These are phyloP conservation scores for Penicillium verhagenii DNA, from an alignment of 495 filamentous ascomycete genomes.

Conservation along the genomic window DNA sequence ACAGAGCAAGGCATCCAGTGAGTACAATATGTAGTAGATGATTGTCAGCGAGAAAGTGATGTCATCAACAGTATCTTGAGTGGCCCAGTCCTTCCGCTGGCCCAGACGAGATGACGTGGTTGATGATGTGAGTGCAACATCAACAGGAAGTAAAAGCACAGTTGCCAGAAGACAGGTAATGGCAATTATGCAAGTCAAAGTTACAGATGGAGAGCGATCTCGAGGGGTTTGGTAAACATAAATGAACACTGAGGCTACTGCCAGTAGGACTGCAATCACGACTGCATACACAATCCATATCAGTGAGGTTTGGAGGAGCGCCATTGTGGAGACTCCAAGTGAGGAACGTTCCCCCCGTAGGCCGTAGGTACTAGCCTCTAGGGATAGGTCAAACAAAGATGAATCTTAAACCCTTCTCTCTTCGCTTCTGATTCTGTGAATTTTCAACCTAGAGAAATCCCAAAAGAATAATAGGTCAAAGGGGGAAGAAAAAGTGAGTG, in stretches of 20 bases:
- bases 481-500: neutral
- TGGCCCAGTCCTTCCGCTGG: conserved; percentile 92
- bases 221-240: conserved; percentile 83
- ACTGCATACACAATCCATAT: conserved; percentile 93
- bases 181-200: conserved; percentile 78
- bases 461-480: neutral
- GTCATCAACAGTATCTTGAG: conserved; percentile 67
- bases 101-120: conserved; percentile 75
- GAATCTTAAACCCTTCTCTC: neutral
- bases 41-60: conserved; percentile 79
- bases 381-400: neutral
- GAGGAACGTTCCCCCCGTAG: too few relatives aligned
- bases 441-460: too few relatives aligned
- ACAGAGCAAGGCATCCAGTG: conserved; percentile 86
- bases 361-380: too few relatives aligned
- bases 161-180: conserved; percentile 87
- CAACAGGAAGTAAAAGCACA: conserved; percentile 87
- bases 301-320: conserved; percentile 75
- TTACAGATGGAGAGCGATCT: conserved; percentile 79
- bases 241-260: conserved; percentile 76
- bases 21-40: conserved; percentile 92
- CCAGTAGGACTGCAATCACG: conserved; percentile 66
- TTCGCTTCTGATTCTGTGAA: neutral
- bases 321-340: conserved; percentile 47
- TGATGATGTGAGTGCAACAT: conserved; percentile 90